phyloP scores from a whole-genome alignment of 768 basidiomycete genomes.

The Tulasnella sp. region DNA sequence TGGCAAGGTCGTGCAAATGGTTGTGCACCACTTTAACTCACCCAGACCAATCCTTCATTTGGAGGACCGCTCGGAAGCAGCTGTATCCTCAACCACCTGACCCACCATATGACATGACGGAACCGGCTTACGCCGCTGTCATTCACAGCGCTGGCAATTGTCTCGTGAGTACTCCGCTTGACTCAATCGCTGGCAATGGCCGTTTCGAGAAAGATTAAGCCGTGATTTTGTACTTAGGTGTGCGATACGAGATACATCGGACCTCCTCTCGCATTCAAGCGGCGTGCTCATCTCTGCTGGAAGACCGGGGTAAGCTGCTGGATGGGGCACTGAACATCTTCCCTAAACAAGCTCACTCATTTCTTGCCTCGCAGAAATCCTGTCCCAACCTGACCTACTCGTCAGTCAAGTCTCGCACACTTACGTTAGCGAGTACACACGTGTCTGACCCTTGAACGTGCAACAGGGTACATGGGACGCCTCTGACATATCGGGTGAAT shows the following conservation, averaged over 20 bases:
- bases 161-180: background rate
- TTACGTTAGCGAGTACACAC: background rate
- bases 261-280: background rate
- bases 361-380: too few species aligned
- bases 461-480: background rate
- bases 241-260: background rate
- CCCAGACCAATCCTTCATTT: slow-evolving; percentile 4
- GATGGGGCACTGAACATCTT: background rate
- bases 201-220: background rate
- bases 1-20: slow-evolving; percentile 9
- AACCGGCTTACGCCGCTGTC: slow-evolving; percentile 10
- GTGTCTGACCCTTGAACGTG: background rate
- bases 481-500: background rate
- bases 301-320: background rate
- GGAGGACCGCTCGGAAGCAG: background rate
- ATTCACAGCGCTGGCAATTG: slow-evolving; percentile 5
- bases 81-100: background rate
- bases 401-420: background rate
- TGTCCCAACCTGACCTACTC: background rate
- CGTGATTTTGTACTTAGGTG: background rate
- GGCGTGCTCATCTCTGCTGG: background rate
- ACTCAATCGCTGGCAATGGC: background rate
- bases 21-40: slow-evolving; percentile 7
- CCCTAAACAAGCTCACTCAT: too few species aligned
- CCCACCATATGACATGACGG: slow-evolving; percentile 5